A percentile compares a stretch with the other conserved stretches of the same genome.
These are phyloP conservation scores for Platanthera zijinensis DNA, from an alignment of 106 monocot genomes.

Conservation along the genomic window DNA sequence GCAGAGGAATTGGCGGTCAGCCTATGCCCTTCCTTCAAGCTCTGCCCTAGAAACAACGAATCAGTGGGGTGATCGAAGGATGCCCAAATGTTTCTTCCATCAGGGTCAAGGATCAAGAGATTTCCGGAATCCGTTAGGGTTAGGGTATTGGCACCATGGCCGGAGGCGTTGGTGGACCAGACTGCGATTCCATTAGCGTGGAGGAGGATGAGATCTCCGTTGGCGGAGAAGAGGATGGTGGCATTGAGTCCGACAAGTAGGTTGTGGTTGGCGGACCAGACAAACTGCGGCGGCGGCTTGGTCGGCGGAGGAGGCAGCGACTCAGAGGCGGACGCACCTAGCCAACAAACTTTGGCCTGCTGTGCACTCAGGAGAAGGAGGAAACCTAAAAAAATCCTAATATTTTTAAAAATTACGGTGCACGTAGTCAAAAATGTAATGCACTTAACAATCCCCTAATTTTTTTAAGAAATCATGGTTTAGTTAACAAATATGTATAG, in stretches of 20 bases:
- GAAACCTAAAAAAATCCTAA: no score
- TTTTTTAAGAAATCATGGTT: no score
- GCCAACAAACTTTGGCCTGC: no score
- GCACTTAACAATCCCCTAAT: no score
- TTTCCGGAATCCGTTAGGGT: slow-evolving; percentile 1
- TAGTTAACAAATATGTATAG: no score
- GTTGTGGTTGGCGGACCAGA: slow-evolving; percentile 10
- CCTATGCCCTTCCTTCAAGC: slow-evolving; percentile 3
- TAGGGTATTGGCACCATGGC: neutral
- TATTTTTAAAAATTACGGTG: no score
- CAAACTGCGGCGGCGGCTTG: neutral
- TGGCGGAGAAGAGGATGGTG: neutral
- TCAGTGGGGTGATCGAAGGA: slow-evolving; percentile 9
- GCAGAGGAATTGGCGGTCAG: slow-evolving; percentile 15
- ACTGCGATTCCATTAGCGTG: neutral
- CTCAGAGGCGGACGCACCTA: no score
- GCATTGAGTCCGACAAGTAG: neutral
- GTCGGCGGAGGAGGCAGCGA: no score
- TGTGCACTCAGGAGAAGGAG: no score
- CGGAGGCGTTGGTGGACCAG: slow-evolving; percentile 4
- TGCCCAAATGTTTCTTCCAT: neutral
- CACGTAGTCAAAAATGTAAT: no score
- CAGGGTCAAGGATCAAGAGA: neutral
- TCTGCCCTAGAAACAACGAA: slow-evolving; percentile 17
- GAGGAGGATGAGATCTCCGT: slow-evolving; percentile 10